Evolutionary conservation across 495 filamentous ascomycete genomes (phyloP), one percentile per base, ranked within the genome.

Genomic region (Saxophila tyrrhenica): DNA sequence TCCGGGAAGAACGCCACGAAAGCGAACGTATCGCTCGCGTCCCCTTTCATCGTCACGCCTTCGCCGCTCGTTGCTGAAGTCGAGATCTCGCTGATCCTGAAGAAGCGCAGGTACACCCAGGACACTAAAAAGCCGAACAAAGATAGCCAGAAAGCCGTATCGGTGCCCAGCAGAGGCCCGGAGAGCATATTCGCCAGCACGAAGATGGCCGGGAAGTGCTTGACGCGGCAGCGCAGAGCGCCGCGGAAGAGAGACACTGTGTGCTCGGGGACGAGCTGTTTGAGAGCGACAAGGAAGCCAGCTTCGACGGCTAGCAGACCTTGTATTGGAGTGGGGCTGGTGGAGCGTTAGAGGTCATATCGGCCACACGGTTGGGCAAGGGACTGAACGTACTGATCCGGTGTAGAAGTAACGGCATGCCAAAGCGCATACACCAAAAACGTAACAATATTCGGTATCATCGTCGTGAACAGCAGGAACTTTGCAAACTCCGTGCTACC

Each of bases 81-180:
- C 73, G 56, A 79, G 74, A 63, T 82, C 73, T 57, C 83, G 74
- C 66, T 81, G 24, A 63, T 39, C 10, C 52, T 43, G 73, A 86
- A 95, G 76, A 97, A 98, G 39, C 92, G 87, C 7, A 98, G 83
- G 67, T 97, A 98, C 39, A 83, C 89, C 94, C 94, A 98, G 69
- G 86, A 87, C 11, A 83, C 80, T 52, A 95, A 66, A 67, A 97
- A 85, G 52, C 87, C 92, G 56, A 83, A 78, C 76, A 85, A 78
- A 42, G 89, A 78, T 48, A 96, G 77, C 49, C 94, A 72, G 41
- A 90, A 74, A 25, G 87, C 85, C n/a, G 87, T 87, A 64, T 81
- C 78, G n/a, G 87, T 89, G 51, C 91, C 83, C 56, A 96, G 71
- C 15, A 89, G 67, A n/a, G 92, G 74, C 11, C 90, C 77, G 52